phyloP scores from a whole-genome alignment of 2,329 filamentous ascomycete genomes.

The Cercospora sesami region DNA sequence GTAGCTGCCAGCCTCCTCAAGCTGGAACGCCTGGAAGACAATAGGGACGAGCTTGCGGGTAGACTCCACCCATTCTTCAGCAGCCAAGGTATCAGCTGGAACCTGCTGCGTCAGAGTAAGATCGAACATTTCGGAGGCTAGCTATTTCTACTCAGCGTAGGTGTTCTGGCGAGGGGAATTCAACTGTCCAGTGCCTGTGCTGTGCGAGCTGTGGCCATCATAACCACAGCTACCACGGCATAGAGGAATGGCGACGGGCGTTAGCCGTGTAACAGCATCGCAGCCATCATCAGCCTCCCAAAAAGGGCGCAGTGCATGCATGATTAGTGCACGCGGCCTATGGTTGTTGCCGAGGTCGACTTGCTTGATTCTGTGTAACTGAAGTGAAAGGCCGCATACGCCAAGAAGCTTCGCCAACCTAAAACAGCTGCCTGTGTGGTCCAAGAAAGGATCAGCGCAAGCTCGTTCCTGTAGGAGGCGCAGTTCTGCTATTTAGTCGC shows the following conservation, averaged over 20 bases:
- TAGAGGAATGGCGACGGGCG: background rate
- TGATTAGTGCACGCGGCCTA: background rate
- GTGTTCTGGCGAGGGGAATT: background rate
- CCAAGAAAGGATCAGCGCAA: background rate
- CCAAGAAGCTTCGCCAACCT: background rate
- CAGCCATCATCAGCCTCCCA: background rate
- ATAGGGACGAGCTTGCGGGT: background rate
- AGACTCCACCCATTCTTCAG: background rate
- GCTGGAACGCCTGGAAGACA: background rate
- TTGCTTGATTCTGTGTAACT: background rate
- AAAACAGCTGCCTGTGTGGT: background rate
- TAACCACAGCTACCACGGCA: background rate
- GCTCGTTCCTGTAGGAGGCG: background rate
- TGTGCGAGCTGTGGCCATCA: background rate
- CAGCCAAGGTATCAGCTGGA: background rate
- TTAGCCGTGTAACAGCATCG: background rate
- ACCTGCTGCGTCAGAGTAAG: conserved; percentile 8
- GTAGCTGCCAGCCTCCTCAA: conserved; percentile 1
- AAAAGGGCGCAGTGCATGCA: background rate
- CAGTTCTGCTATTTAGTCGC: background rate
- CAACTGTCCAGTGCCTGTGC: background rate
- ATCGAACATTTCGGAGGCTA: conserved; percentile 6
- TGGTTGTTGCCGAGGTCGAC: background rate
- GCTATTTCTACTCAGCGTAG: background rate
- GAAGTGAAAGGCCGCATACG: background rate